phyloP scores from a whole-genome alignment of 257 asterid genomes.

The Perilla frutescens region DNA sequence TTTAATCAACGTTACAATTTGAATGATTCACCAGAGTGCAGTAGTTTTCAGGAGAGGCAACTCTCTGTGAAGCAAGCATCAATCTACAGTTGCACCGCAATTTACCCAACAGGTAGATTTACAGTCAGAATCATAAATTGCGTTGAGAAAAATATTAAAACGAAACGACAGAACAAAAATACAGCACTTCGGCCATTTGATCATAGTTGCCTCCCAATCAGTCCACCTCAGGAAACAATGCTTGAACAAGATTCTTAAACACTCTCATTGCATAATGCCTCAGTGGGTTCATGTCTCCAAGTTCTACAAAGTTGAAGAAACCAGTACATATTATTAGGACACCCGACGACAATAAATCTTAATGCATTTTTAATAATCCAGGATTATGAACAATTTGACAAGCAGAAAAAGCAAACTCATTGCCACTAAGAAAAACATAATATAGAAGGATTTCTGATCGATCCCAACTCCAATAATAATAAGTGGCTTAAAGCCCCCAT shows the following conservation, averaged over 20 bases:
- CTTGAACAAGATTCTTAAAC: constrained; percentile 35
- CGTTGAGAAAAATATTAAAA: constrained; percentile 6
- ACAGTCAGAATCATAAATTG: constrained; percentile 37
- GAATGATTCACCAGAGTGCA: constrained; percentile 19
- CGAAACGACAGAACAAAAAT: constrained; percentile 5
- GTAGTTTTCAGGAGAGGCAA: constrained; percentile 39
- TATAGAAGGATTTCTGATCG: background rate
- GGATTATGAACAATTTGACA: constrained; percentile 11
- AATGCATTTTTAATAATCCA: background rate
- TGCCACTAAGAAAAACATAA: background rate
- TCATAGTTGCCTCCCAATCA: constrained; percentile 35
- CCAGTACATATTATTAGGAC: background rate
- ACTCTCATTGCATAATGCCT: constrained; percentile 18
- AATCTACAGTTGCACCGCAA: constrained; percentile 37
- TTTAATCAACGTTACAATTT: constrained; percentile 9
- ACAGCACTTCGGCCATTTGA: constrained; percentile 33
- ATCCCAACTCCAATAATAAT: background rate
- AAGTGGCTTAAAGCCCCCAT: background rate
- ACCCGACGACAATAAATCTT: constrained; percentile 14
- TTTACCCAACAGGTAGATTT: constrained; percentile 28
- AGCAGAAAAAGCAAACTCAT: background rate
- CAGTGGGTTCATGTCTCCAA: constrained; percentile 10
- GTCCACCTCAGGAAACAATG: constrained; percentile 31
- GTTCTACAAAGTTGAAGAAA: constrained; percentile 25
- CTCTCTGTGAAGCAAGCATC: constrained; percentile 4